Evolutionary conservation across 257 asterid genomes (phyloP), one percentile per base, ranked within the genome.

Genomic region (Capsicum baccatum): DNA sequence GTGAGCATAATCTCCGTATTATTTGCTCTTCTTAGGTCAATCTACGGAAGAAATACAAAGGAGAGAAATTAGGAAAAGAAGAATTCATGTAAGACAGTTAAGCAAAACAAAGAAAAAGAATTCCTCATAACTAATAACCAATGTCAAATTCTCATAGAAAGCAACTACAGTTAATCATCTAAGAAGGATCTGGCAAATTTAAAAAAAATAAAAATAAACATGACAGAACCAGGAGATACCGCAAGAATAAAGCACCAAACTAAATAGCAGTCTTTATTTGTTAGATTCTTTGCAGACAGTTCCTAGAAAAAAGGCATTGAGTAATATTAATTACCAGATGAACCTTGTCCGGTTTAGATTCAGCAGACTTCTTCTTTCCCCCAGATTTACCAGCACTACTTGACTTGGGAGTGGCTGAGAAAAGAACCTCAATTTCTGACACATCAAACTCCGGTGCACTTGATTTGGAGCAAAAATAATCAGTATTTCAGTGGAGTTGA

Each of bases 1-100:
- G 99, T 95, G 83, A 97, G 98, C 99, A 97, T 97, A 87, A 97
- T 97, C 88, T 97, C 99, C 47, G 99, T 95, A 88, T 97, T 97
- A 87, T 95, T 93, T 84, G 97, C 99, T 90, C 99, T 94, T 90
- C 98, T 90, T 82, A 97, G 92, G 91, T 97, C 99, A 91, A 97
- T 21, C 99, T 97, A 89, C 86, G 87, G 79, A 80, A 83, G 21
- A 85, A 59, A 88, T 81, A 47, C 59, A 16, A 79, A 44, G 39
- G 14, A 26, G 83, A 66, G 42, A 19, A 48, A 37, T 21, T 71
- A 62, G 9, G 64, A 52, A 21, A 76, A 74, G 19, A 26, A 33
- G 26, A 52, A 54, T 11, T 26, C 48, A 52, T 12, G 81, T 54
- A 21, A 26, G 48, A 26, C 62, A 52, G 21, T 69, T 3, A 76